phyloP scores from a whole-genome alignment of 1,284 basidiomycete genomes.

The Wolfiporia cocos region DNA sequence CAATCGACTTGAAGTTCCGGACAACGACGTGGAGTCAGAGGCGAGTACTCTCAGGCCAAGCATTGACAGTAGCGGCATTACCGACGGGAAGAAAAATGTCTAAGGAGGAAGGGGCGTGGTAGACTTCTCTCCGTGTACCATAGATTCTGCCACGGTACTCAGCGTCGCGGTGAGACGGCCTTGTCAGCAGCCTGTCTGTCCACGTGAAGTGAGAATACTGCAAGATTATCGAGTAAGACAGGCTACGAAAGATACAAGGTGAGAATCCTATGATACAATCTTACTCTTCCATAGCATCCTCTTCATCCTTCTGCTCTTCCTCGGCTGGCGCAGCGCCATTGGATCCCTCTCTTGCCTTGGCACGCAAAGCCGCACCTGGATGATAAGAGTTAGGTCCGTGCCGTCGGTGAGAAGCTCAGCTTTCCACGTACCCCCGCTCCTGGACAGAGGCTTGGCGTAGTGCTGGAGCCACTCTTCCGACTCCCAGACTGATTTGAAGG shows the following conservation, averaged over 20 bases:
- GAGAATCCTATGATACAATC: not conserved
- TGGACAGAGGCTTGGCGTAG: slow-evolving; percentile 63
- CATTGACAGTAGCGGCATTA: not conserved
- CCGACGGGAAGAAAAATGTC: not conserved
- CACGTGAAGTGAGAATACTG: too few relatives aligned
- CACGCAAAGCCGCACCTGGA: slow-evolving; percentile 49
- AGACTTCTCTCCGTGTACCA: too few relatives aligned
- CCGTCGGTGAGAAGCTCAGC: slow-evolving; percentile 7
- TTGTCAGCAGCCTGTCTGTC: too few relatives aligned
- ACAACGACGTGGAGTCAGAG: not conserved
- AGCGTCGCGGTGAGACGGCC: too few relatives aligned
- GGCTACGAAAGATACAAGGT: too few relatives aligned
- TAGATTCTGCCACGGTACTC: too few relatives aligned
- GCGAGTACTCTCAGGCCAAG: slow-evolving; percentile 1
- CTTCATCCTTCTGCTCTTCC: slow-evolving; percentile 25
- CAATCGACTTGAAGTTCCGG: not conserved
- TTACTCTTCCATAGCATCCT: slow-evolving; percentile 61
- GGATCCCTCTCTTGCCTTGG: slow-evolving; percentile 19
- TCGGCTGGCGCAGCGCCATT: slow-evolving; percentile 19
- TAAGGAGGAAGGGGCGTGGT: too few relatives aligned
- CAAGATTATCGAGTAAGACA: too few relatives aligned
- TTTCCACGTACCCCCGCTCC: slow-evolving; percentile 54
- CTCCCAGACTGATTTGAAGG: slow-evolving; percentile 64
- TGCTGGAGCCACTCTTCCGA: slow-evolving; percentile 78
- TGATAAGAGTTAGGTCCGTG: slow-evolving; percentile 7